A percentile compares a stretch with the other conserved stretches of the same genome.
These are phyloP conservation scores for Irpex sp. DNA, from an alignment of 1,284 basidiomycete species.

Conservation along the genomic window DNA sequence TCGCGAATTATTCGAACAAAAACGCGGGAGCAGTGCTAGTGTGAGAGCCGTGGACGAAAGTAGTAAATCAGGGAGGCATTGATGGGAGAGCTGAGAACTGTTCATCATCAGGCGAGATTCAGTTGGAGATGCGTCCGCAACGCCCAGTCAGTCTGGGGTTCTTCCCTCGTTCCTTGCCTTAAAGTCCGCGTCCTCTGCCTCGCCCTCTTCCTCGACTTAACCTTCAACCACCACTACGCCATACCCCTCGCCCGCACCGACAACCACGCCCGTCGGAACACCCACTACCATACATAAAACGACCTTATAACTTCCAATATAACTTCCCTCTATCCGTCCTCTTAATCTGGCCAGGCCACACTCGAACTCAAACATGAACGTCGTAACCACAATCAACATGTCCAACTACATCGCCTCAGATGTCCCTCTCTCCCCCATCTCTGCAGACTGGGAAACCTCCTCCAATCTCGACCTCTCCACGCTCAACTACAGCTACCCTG, in stretches of 20 bases:
- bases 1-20: not conserved
- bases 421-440: conserved; percentile 48
- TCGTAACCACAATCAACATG: conserved; percentile 40
- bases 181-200: conserved; percentile 9
- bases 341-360: conserved; percentile 9
- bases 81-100: conserved; percentile 6
- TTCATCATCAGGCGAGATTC: conserved; percentile 8
- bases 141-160: conserved; percentile 2
- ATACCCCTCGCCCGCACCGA: conserved; percentile 10
- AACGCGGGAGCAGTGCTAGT: conserved; percentile 3
- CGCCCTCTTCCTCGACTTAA: conserved; percentile 3
- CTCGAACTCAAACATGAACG: conserved; percentile 24
- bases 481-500: conserved; percentile 17
- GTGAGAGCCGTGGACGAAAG: conserved; percentile 2
- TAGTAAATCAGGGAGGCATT: conserved; percentile 7
- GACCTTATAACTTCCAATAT: conserved; percentile 3
- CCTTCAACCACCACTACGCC: conserved; percentile 11
- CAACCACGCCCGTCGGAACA: conserved; percentile 11
- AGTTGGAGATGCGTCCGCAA: conserved; percentile 4
- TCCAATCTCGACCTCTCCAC: conserved; percentile 35
- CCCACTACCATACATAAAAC: conserved; percentile 3
- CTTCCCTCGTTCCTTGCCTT: conserved; percentile 3
- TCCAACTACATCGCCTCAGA: conserved; percentile 52
- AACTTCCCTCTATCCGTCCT: conserved; percentile 10
- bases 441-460: conserved; percentile 39